phyloP scores from a whole-genome alignment of 352 stramenopile genomes.

The Phytophthora syringae region DNA sequence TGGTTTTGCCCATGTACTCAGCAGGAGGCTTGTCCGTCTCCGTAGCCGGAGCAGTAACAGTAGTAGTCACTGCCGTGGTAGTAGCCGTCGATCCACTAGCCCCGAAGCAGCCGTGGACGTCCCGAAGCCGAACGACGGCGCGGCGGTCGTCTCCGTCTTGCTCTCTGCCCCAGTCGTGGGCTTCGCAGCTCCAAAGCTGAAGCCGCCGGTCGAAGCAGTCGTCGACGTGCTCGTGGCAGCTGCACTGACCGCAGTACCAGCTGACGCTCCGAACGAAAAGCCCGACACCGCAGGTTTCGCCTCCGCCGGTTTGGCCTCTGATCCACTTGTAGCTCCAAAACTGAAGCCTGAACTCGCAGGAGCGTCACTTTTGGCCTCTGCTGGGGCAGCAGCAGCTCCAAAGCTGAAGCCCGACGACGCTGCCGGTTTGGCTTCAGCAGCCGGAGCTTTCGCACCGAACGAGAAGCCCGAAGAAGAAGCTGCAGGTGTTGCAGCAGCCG shows the following conservation, averaged over 20 bases:
- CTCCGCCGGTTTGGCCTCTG: conserved; percentile 19
- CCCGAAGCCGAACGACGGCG: conserved; percentile 37
- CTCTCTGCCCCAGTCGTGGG: conserved; percentile 30
- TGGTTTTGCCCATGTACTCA: conserved; percentile 87
- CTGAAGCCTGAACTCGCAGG: conserved; percentile 20
- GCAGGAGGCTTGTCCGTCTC: conserved; percentile 72
- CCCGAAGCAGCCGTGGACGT: conserved; percentile 31
- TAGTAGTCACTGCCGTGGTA: conserved; percentile 30
- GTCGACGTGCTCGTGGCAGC: conserved; percentile 15
- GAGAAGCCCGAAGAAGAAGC: conserved; percentile 17
- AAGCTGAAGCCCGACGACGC: conserved; percentile 30
- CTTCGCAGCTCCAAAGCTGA: conserved; percentile 45
- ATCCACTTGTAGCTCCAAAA: conserved; percentile 22
- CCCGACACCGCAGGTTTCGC: conserved; percentile 25
- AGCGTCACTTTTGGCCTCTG: conserved; percentile 16
- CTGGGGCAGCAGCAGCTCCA: conserved; percentile 9
- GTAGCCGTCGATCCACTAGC: conserved; percentile 22
- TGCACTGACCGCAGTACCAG: conserved; percentile 5
- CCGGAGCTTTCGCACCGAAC: conserved; percentile 21
- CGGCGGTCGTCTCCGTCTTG: conserved; percentile 31
- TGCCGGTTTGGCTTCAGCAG: conserved; percentile 20
- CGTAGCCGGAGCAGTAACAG: conserved; percentile 43
- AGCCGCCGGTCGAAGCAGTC: conserved; percentile 35
- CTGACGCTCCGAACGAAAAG: conserved; percentile 42
- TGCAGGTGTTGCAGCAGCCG: neutral